phyloP scores from a whole-genome alignment of 2,329 filamentous ascomycete genomes.

The Dactylellina drechsleri region DNA sequence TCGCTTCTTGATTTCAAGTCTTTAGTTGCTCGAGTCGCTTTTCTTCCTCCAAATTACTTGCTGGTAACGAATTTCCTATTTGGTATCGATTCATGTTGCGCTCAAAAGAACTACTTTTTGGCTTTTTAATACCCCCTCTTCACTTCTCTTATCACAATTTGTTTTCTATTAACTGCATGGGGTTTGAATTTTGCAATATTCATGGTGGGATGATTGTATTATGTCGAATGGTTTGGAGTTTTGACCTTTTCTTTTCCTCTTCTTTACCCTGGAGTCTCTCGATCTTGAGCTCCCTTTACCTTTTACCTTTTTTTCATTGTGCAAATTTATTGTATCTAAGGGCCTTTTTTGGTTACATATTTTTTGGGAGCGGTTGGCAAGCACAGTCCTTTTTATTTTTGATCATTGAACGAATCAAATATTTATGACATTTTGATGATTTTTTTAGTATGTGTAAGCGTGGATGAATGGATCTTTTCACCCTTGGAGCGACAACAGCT shows the following conservation, averaged over 20 bases:
- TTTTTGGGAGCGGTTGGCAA: constrained; percentile 42
- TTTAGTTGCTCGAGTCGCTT: constrained; percentile 49
- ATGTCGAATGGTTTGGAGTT: constrained; percentile 34
- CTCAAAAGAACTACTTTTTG: constrained; percentile 23
- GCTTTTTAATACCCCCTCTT: constrained; percentile 28
- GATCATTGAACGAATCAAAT: not conserved
- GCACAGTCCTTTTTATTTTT: not conserved
- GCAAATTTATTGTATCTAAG: constrained; percentile 15
- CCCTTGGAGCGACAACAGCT: not conserved
- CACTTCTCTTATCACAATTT: constrained; percentile 20
- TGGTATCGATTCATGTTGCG: constrained; percentile 8
- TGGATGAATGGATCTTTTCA: not conserved
- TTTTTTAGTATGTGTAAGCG: not conserved
- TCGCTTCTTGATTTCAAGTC: constrained; percentile 48
- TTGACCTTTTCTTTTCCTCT: constrained; percentile 38
- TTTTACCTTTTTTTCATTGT: constrained; percentile 14
- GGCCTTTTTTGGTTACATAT: constrained; percentile 17
- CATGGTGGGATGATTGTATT: constrained; percentile 46
- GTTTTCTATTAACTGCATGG: constrained; percentile 18
- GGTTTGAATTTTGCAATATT: constrained; percentile 12
- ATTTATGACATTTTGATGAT: not conserved
- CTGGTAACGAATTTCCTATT: constrained; percentile 51
- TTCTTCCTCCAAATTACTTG: constrained; percentile 13
- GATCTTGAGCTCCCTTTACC: constrained; percentile 3
- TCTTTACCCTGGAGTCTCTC: constrained; percentile 12